Base-by-base conservation (phyloP, 768 basidiomycete genomes). In the Boletus sp. region DNA sequence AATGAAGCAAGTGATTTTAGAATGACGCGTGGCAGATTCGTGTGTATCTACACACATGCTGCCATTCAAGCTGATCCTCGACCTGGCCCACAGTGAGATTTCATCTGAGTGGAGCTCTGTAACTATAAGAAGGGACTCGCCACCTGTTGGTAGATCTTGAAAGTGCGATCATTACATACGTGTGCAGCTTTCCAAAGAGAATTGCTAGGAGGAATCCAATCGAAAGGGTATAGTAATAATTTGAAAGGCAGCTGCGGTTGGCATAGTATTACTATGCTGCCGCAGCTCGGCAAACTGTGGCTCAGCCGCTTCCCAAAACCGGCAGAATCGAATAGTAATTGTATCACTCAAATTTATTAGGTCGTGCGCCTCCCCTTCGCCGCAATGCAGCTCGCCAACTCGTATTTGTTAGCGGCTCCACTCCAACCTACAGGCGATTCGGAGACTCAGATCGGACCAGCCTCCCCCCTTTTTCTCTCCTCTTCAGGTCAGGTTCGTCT, bases 51-150 rank as follows among this genome's bases (percentile, higher is more conserved):
- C 52, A 50, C 44, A 69, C 68, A 64, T 61, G 66, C 67, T 64
- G 63, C 57, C 63, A 59, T 57, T 52, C 51, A 64, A 59, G 65
- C 67, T 71, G 67, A 70, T 70, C 69, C 69, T 70, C 70, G 70
- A 70, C 62, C 62, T 69, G 56, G 62, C 56, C 58, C 67, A 18
- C 65, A 66, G 52, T 58, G 59, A 63, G 56, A 67, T 69, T 67
- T 59, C 67, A 70, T 70, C 52, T 69, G 59, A 44, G 59, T 64
- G 69, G 70, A 70, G 61, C 67, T 69, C 54, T 69, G 56, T 48
- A 56, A 50, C 60, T 52, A 64, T 70, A 69, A 67, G 66, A 67
- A 64, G 67, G 70, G 68, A 67, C 61, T 64, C n/a, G n/a, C n/a
- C n/a, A n/a, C 62, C 60, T 52, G 54, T 42, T 59, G 52, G 47